Base-by-base conservation (phyloP, 805 yeast genomes). In the Candida boleticola region DNA sequence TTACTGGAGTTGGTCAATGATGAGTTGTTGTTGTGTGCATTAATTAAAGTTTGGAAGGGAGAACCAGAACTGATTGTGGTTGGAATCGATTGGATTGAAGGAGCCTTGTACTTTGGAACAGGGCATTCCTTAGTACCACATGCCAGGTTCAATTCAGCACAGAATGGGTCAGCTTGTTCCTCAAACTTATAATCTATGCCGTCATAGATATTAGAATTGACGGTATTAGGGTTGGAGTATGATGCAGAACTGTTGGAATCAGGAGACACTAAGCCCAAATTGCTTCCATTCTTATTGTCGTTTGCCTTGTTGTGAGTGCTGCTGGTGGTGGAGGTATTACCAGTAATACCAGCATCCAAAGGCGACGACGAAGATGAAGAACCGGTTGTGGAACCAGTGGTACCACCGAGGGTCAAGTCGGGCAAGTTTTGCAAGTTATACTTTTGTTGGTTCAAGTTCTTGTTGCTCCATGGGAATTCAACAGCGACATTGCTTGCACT, bases 81-180 rank as follows among this genome's bases (percentile, higher is more conserved):
- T 9, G 29, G 25, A 5, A 35, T 18, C 9, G 27, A 29, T 35
- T 19, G 41, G n/a, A 14, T 36, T 35, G 37, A 31, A 36, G 10
- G 42, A 46, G 37, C 49, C 39, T 58, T 54, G 41, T 46, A 61
- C 45, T 67, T 65, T 2, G 96, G 95, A 3, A 82, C 58, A 3
- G 93, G 96, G 48, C 77, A 64, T 13, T 73, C 73, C 52, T 72
- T 81, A 5, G 83, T 82, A 14, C 97, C 97, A 63, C 97, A 90
- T 1, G 89, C 97, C 59, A 80, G 75, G 47, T 79, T 77, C 56
- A 92, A 73, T 52, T 82, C 79, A 20, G 77, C 76, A 57, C 98
- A 92, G 58, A 92, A 92, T 22, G 78, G 79, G 45, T 77, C 76
- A 41, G 83, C 81, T 50, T 83, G 81, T 56, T 86, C 92, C 54